Evolutionary conservation across 768 basidiomycete genomes (phyloP), one percentile per base, ranked within the genome.

Genomic region (Agaricus subrufescens): DNA sequence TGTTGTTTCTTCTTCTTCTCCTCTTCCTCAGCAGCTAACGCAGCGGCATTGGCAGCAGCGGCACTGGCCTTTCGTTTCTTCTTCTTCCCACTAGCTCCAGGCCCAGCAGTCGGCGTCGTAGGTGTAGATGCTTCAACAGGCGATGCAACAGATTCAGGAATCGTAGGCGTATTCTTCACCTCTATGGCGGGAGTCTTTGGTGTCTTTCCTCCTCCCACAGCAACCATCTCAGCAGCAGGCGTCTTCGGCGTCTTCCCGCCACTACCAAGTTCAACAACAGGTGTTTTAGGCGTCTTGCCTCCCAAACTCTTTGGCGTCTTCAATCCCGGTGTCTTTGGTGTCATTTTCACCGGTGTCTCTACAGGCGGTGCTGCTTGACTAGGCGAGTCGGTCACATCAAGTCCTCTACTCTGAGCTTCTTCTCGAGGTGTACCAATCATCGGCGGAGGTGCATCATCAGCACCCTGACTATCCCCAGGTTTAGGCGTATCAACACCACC

Each of bases 41-140:
- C 43, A 25, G 56, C 58, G 31, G 49, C 55, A 31, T 59, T 48
- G 31, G 63, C 57, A 10, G 50, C 57, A 10, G 50, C 56, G n/a
- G 57, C 60, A n/a, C 47, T 56, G 8, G 46, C 59, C 47, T 67
- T 67, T 59, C 64, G 63, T 52, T 67, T 65, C 51, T 67, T 66
- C 58, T 67, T 66, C 59, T 67, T 68, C 8, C 56, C 60, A 10
- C 49, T 46, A 26, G 49, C 51, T 19, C 60, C 51, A 23, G 59
- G 60, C 40, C 52, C 60, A 4, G 50, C 50, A 19, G 58, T 40
- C 3, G 40, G 15, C 2, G 46, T 34, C 1, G 54, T 42, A n/a
- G 47, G 54, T 6, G 60, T 53, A 10, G 59, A 55, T 26, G 59
- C 57, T 40, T 57, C 62, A 34, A 58, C 60, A 2, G 54, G 44